Conservation (phyloP, 768 basidiomycete species). For the Mycena indigotica region DNA sequence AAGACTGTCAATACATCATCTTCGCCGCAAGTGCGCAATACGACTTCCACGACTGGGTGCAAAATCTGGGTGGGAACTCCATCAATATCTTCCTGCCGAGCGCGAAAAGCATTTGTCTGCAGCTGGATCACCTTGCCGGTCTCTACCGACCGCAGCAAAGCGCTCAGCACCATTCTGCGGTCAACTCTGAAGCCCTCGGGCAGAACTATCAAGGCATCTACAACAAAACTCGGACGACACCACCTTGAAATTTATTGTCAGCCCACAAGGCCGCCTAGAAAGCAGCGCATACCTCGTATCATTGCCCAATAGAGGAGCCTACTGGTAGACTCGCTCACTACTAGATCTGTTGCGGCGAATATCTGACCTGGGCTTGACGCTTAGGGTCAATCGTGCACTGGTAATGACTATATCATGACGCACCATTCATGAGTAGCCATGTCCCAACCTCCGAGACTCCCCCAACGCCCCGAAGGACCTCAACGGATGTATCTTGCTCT, state of each 20-base stretch:
- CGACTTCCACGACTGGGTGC: background rate
- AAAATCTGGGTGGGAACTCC: background rate
- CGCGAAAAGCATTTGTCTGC: background rate
- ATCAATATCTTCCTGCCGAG: background rate
- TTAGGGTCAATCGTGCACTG: no score
- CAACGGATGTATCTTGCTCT: no score
- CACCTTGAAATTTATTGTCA: background rate
- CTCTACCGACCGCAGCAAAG: background rate
- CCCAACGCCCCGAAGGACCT: no score
- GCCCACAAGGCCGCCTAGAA: no score
- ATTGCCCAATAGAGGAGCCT: no score
- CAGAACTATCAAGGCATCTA: background rate
- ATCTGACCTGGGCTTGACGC: no score
- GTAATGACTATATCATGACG: no score
- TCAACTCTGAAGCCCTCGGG: background rate
- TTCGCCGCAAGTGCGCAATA: background rate
- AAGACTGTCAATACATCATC: background rate
- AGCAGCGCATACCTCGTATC: no score
- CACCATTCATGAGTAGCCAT: no score
- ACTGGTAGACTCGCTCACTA: no score
- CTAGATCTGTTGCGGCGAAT: no score
- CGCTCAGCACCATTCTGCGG: background rate
- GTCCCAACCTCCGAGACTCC: no score
- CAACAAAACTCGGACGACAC: background rate
- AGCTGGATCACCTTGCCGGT: background rate